These are phyloP conservation scores for Ceratocystis huliohia DNA, from an alignment of 2,329 filamentous ascomycete species.

Conservation along the genomic window DNA sequence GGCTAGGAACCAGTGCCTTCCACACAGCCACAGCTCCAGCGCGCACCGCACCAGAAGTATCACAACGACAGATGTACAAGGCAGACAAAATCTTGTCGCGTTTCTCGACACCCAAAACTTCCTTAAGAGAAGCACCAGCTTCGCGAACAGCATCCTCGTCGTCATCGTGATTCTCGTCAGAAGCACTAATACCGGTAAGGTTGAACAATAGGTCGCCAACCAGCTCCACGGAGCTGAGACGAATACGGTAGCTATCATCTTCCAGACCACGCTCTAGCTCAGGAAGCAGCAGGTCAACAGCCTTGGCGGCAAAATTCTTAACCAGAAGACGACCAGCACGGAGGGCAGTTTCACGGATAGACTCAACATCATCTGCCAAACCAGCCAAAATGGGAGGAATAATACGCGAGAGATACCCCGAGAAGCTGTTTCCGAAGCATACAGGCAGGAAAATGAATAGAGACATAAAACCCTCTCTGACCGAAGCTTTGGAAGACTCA, in stretches of 20 bases:
- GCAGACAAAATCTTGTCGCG: constrained; percentile 96
- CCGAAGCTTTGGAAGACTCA: constrained; percentile 73
- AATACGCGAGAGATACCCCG: constrained; percentile 86
- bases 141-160: constrained; percentile 66
- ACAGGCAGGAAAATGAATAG: constrained; percentile 98
- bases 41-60: constrained; percentile 84
- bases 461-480: constrained; percentile 98
- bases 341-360: constrained; percentile 91
- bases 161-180: constrained; percentile 58
- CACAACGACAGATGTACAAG: constrained; percentile 91
- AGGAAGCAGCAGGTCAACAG: constrained; percentile 84
- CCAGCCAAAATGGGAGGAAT: constrained; percentile 91
- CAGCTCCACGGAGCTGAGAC: constrained; percentile 93
- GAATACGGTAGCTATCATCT: constrained; percentile 95
- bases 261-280: constrained; percentile 91
- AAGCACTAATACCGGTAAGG: constrained; percentile 74
- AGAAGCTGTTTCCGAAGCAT: constrained; percentile 97
- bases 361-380: constrained; percentile 88
- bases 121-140: constrained; percentile 82
- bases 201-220: constrained; percentile 97
- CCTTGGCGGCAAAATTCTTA: constrained; percentile 94
- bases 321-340: constrained; percentile 87
- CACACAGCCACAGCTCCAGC: constrained; percentile 83
- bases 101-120: constrained; percentile 89
- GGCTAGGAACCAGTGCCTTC: constrained; percentile 91